A percentile compares a stretch with the other conserved stretches of the same genome.
Evolutionary conservation across 202 grass and related monocot genomes (phyloP).

Genomic region (Tripidium arundinaceum): DNA sequence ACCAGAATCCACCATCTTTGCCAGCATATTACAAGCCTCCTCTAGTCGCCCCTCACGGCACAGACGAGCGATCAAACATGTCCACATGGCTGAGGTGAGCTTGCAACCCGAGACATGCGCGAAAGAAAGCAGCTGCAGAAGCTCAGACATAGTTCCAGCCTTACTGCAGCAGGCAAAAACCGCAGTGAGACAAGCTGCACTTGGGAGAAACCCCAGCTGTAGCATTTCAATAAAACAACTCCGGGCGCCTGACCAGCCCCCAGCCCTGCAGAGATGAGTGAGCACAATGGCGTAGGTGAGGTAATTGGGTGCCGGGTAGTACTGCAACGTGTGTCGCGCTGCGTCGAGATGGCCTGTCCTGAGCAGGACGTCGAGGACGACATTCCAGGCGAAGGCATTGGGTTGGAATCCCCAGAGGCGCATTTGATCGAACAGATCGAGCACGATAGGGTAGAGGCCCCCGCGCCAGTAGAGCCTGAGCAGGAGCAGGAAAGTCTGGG

Average conservation of each 20-base stretch:
- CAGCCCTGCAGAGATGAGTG: constrained; percentile 58
- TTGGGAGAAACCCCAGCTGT: constrained; percentile 49
- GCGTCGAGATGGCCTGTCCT: constrained; percentile 39
- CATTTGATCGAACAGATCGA: constrained; percentile 79
- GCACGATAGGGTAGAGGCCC: constrained; percentile 39
- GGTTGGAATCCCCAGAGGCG: constrained; percentile 46
- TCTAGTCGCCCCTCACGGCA: constrained; percentile 50
- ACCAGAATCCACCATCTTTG: constrained; percentile 55
- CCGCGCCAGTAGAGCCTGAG: constrained; percentile 67
- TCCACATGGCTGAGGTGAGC: constrained; percentile 52
- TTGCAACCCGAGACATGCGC: constrained; percentile 42
- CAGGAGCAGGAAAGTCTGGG: constrained; percentile 68
- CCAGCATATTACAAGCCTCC: constrained; percentile 41
- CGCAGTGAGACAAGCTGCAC: constrained; percentile 17
- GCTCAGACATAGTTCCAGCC: constrained; percentile 43
- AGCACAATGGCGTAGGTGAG: constrained; percentile 69
- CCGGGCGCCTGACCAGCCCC: constrained; percentile 46
- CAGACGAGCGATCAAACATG: constrained; percentile 62
- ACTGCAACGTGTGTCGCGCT: constrained; percentile 31
- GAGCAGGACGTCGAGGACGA: constrained; percentile 70
- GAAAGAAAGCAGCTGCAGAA: constrained; percentile 57
- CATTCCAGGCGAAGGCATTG: constrained; percentile 56
- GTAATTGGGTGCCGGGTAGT: constrained; percentile 59
- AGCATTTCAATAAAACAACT: constrained; percentile 52
- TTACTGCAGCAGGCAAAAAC: constrained; percentile 74